Percentiles rank a stretch among this genome's conserved stretches.
Evolutionary conservation across 805 yeast species (phyloP).

Genomic region (Scheffersomyces spartinae): DNA sequence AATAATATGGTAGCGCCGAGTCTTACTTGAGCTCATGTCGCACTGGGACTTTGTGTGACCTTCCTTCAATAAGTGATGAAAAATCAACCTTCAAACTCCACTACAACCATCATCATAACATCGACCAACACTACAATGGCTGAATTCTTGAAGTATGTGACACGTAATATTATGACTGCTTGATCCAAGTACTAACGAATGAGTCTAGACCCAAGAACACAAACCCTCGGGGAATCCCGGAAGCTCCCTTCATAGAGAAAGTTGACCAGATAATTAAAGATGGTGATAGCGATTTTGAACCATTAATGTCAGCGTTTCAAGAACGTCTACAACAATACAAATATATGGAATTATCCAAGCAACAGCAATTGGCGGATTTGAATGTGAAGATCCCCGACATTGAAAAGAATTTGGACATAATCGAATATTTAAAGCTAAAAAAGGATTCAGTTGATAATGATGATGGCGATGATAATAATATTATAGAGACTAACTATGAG

Average conservation of each 20-base stretch:
- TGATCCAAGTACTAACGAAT: no score
- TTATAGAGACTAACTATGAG: conserved; percentile 69
- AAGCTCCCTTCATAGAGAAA: conserved; percentile 85
- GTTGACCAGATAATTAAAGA: conserved; percentile 65
- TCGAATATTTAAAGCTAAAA: conserved; percentile 43
- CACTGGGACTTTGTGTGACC: no score
- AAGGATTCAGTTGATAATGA: conserved; percentile 21
- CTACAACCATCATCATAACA: no score
- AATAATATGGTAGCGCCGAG: no score
- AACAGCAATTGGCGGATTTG: conserved; percentile 38
- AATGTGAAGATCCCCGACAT: conserved; percentile 83
- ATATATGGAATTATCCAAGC: conserved; percentile 62
- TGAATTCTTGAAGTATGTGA: no score
- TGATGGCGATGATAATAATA: conserved; percentile 12
- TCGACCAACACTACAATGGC: no score
- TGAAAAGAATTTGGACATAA: conserved; percentile 69
- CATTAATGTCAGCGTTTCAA: conserved; percentile 64
- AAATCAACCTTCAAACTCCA: no score
- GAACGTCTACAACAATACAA: conserved; percentile 84
- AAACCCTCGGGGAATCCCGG: conserved; percentile 93
- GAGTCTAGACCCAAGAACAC: conserved; percentile 39
- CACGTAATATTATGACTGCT: no score
- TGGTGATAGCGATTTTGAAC: conserved; percentile 53
- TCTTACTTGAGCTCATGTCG: no score
- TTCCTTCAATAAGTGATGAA: no score